Evolutionary conservation across 768 basidiomycete species (phyloP).

Genomic region (Pholiota molesta): DNA sequence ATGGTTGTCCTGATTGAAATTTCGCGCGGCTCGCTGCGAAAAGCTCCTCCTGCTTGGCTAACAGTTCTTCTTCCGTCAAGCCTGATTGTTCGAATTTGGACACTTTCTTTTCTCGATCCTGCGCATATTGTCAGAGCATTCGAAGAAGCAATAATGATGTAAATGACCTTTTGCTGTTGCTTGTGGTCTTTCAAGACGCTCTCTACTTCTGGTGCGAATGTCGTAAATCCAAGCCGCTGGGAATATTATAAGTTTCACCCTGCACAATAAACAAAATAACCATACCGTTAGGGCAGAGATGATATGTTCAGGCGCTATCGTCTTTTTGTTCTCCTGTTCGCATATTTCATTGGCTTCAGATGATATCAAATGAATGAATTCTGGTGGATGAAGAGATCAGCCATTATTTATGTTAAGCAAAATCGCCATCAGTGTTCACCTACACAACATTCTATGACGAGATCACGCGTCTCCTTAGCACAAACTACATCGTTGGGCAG

Average conservation of each 20-base stretch:
- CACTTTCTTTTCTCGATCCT: constrained; percentile 93
- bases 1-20: constrained; percentile 35
- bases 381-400: constrained; percentile 44
- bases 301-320: constrained; percentile 97
- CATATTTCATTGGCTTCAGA: constrained; percentile 98
- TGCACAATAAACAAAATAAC: not conserved
- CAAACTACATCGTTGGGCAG: constrained; percentile 87
- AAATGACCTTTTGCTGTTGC: constrained; percentile 85
- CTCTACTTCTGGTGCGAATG: constrained; percentile 87
- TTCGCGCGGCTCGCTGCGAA: constrained; percentile 91
- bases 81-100: constrained; percentile 89
- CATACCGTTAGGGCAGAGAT: constrained; percentile 81
- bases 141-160: constrained; percentile 6
- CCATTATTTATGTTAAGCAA: constrained; percentile 10
- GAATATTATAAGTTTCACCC: constrained; percentile 11
- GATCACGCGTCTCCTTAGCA: constrained; percentile 94
- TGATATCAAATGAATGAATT: constrained; percentile 97
- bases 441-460: constrained; percentile 98
- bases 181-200: constrained; percentile 96
- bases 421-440: constrained; percentile 63
- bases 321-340: constrained; percentile 98
- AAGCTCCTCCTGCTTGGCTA: constrained; percentile 84
- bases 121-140: constrained; percentile 9
- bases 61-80: constrained; percentile 87
- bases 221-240: constrained; percentile 91